Base-by-base conservation (phyloP, 1,284 basidiomycete species). In the Sanghuangporus baumii region DNA sequence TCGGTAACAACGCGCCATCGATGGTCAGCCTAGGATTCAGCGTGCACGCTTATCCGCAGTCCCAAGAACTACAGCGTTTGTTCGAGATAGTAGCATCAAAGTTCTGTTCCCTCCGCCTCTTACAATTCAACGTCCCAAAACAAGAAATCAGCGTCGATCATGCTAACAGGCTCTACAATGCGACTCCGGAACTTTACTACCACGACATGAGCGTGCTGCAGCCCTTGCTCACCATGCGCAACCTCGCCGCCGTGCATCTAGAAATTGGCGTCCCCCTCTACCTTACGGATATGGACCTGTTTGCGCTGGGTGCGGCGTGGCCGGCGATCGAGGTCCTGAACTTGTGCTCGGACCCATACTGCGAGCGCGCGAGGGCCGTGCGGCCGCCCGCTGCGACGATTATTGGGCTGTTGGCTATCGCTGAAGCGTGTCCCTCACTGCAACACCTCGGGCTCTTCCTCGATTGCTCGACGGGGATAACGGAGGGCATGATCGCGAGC, bases 1-100 rank as follows among this genome's bases (percentile, higher is more conserved):
- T 65, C 20, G 55, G 48, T 16, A 40, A 58, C 38, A 46, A 46
- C 14, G 9, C 56, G 18, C 36, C 46, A 20, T 20, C 38, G 16
- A 65, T 62, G 57, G 43, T 51, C 41, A 61, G 57, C 36, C 56
- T 65, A n/a, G 64, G 64, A n/a, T 65, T 65, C 52, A 59, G 60
- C 57, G 64, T 65, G n/a, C 51, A 48, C 31, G 52, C 62, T n/a
- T 59, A 59, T 37, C 64, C 64, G 1, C 46, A 34, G 16, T 47
- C 61, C 1, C 36, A 26, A 36, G 55, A 61, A 20, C 47, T 65
- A 16, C 26, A n/a, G 4, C 56, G 55, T n/a, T 57, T 65, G 3
- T 63, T 62, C 57, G 36, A 34, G 18, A 36, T 54, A 12, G 60
- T 65, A 3, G 60, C 64, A 12, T 16, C 37, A 6, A 59, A 59